Evolutionary conservation across 2,329 filamentous ascomycete species (phyloP), one percentile per base, ranked within the genome.

Genomic region (Nothomitra cinnamomea): DNA sequence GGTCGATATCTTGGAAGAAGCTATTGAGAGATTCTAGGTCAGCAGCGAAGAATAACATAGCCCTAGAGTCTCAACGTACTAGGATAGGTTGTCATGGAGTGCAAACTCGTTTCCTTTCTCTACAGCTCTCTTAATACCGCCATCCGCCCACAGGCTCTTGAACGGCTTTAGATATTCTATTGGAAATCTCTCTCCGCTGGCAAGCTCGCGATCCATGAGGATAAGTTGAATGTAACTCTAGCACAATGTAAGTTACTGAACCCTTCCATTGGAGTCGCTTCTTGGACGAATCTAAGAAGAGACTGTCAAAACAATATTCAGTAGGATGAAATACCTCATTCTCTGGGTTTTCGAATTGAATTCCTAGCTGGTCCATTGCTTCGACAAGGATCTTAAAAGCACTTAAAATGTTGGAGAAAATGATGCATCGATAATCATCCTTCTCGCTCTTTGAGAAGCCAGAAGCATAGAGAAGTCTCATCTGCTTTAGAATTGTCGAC

Each of bases 401-500:
- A 61, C 94, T 86, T 52, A 95, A 75, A 59, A 96, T 77, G 68
- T 98, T 98, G 69, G 83, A 89, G 70, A 95, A 96, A 60, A 96
- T 89, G 63, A 95, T 89, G 15, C 88, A 85, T 61, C 92, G 88
- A 13, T 50, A 55, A 73, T 95, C 87, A 59, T 94, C 80, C 67
- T 88, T 86, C 68, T 96, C 92, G 58, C 79, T 81, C 62, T 86
- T 85, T 63, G 81, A 87, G 71, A 96, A 96, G 51, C 92, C 90
- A 67, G 88, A 82, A 13, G 87, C 82, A 67, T 96, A 92, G 61
- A 98, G 95, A 68, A 98, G 82, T 67, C 90, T 90, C 92, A 98
- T 96, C 74, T 96, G 90, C 73, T 96, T 96, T 59, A 96, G 79
- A 56, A 96, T 89, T 1, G 90, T 96, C 7, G 90, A 95, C 70